These are phyloP conservation scores for Mucor lusitanicus DNA, from an alignment of 371 early-diverging fungal species.

Conservation along the genomic window DNA sequence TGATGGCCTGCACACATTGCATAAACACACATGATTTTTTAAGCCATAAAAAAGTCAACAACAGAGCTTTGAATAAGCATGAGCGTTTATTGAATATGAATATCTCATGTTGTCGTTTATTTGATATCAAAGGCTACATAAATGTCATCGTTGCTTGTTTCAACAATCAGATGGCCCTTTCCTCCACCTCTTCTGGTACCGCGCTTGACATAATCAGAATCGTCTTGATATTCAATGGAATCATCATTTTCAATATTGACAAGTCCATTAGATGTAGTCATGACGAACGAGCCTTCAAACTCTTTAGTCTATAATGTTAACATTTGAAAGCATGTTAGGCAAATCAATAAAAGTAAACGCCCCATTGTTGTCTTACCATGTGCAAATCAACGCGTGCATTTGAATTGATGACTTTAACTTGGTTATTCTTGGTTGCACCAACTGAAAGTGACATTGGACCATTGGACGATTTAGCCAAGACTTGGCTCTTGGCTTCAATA, in stretches of 20 bases:
- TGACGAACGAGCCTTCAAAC: constrained; percentile 16
- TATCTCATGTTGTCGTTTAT: not conserved
- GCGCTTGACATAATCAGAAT: constrained; percentile 3
- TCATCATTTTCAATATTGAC: constrained; percentile 5
- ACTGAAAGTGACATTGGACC: constrained; percentile 7
- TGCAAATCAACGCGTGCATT: constrained; percentile 7
- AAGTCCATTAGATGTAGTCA: constrained; percentile 8
- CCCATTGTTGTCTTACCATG: constrained; percentile 16
- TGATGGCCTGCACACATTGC: too few relatives aligned
- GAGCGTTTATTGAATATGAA: too few relatives aligned
- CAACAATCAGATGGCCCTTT: constrained; percentile 17
- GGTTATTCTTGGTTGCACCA: constrained; percentile 14
- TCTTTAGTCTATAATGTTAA: constrained; percentile 11
- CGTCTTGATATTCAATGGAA: constrained; percentile 8
- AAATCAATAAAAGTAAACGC: too few relatives aligned
- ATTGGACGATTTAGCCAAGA: constrained; percentile 8
- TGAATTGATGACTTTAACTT: not conserved
- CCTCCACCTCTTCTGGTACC: constrained; percentile 12
- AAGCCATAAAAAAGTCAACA: too few relatives aligned
- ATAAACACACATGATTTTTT: too few relatives aligned
- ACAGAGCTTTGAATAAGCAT: too few relatives aligned
- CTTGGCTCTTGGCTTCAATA: constrained; percentile 8
- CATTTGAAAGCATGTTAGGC: not conserved
- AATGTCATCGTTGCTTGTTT: constrained; percentile 14
- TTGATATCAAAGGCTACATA: constrained; percentile 16